A percentile compares a stretch with the other conserved stretches of the same genome.
phyloP scores from a whole-genome alignment of 345 rosid genomes.

The Ricinus communis region DNA sequence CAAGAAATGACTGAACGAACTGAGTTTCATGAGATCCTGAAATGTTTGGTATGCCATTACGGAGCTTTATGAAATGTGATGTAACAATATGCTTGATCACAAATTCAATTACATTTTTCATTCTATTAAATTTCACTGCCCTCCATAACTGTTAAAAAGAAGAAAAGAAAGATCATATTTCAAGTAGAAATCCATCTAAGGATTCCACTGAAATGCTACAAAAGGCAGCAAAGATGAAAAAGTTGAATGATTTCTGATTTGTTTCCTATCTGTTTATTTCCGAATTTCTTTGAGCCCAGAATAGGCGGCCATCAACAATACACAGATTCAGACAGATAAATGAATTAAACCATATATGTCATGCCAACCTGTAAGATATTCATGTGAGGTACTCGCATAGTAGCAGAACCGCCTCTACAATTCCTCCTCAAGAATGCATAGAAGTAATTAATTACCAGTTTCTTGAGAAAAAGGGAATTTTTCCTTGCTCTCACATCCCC shows the following conservation, averaged over 20 bases:
- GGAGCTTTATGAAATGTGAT: too few species aligned
- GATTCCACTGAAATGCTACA: background rate
- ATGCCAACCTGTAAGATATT: constrained; percentile 79
- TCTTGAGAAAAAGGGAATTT: constrained; percentile 74
- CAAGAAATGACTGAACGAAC: too few species aligned
- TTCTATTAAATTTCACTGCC: too few species aligned
- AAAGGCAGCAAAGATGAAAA: background rate
- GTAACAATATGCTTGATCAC: too few species aligned
- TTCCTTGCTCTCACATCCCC: constrained; percentile 87
- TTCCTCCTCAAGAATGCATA: constrained; percentile 78
- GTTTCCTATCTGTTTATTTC: background rate
- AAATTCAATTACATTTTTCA: too few species aligned
- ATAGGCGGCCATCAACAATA: background rate
- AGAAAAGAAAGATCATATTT: background rate
- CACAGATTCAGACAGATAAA: background rate
- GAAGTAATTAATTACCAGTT: constrained; percentile 87
- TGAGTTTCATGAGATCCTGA: too few species aligned
- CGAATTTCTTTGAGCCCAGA: background rate
- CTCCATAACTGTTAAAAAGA: too few species aligned
- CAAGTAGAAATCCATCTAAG: background rate
- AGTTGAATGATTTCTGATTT: background rate
- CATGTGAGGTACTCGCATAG: constrained; percentile 83
- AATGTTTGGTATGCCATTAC: too few species aligned
- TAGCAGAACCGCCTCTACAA: constrained; percentile 84
- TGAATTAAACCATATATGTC: constrained; percentile 78